phyloP scores from a whole-genome alignment of 495 filamentous ascomycete species.

The Margaritispora aquatica region DNA sequence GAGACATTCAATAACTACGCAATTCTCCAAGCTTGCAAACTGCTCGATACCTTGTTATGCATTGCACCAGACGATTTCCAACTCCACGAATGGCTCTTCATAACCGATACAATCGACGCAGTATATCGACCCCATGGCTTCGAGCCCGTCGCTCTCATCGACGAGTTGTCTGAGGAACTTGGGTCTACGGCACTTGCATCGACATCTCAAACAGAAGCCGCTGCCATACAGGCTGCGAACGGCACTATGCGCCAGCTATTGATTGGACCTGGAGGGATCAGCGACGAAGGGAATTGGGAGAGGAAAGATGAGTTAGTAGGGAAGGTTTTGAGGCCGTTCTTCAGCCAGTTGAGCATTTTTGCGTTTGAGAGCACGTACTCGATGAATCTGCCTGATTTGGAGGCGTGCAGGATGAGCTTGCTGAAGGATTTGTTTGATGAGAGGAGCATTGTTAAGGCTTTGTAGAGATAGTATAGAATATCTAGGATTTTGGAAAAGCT shows the following conservation, averaged over 20 bases:
- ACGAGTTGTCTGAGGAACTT: constrained; percentile 78
- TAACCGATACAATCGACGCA: constrained; percentile 94
- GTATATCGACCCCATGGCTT: constrained; percentile 76
- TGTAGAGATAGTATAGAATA: constrained; percentile 6
- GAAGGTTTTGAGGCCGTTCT: constrained; percentile 79
- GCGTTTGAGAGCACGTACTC: constrained; percentile 89
- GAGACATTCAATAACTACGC: constrained; percentile 70
- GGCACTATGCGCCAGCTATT: constrained; percentile 32
- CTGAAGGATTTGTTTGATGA: constrained; percentile 83
- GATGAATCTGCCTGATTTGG: constrained; percentile 65
- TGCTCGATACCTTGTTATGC: constrained; percentile 80
- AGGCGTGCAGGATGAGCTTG: constrained; percentile 59
- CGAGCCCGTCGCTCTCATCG: constrained; percentile 70
- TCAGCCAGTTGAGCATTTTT: constrained; percentile 83
- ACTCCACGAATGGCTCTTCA: constrained; percentile 90
- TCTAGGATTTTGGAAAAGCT: neutral
- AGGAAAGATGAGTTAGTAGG: constrained; percentile 66
- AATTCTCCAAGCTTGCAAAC: constrained; percentile 84
- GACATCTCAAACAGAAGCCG: constrained; percentile 26
- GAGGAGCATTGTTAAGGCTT: constrained; percentile 50
- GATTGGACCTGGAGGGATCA: constrained; percentile 42
- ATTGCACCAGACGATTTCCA: constrained; percentile 93
- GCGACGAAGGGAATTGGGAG: constrained; percentile 40
- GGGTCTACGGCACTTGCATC: constrained; percentile 35
- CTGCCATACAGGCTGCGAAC: constrained; percentile 14